Evolutionary conservation across 2,329 filamentous ascomycete genomes (phyloP), one percentile per base, ranked within the genome.

Genomic region (Capronia americana): DNA sequence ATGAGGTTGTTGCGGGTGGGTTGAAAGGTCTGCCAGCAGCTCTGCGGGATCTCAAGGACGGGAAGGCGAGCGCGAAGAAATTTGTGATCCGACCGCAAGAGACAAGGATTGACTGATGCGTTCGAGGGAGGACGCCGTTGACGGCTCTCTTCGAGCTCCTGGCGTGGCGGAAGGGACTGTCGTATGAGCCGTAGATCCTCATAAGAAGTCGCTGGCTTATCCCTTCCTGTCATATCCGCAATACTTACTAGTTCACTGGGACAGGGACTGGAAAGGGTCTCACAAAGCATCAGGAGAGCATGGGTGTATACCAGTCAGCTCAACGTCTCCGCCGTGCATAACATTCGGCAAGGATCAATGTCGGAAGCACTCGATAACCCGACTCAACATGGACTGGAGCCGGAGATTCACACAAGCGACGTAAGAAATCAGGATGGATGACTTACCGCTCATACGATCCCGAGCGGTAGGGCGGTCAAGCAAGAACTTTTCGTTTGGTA

Each of bases 11-110:
- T 3, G 74, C 78, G 0, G 84, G 85, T 2, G 87, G 87, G 0
- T 70, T 90, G 58, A 78, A 74, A 4, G 86, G 87, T 0, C 74
- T 89, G 1, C 77, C 87, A 71, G 75, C 72, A 41, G 87, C 78
- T 0, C 72, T 90, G 74, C 74, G 75, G 70, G 83, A 86, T 66
- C 74, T 90, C 73, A 85, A 83, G 74, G 81, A 79, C 26, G 88
- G 88, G 0, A 87, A 85, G 75, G 87, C 85, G 30, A 88, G 85
- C 71, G 88, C 82, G 1, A 80, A 85, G 0, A 91, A 90, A 77
- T 90, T 88, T 78, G 84, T 90, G 0, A 85, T 86, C 70, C 79
- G 78, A 69, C 24, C 44, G 3, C n/a, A 55, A 17, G 59, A 62
- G 12, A 61, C 58, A 41, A 41, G 14, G 17, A 17, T 41, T 14